These are phyloP conservation scores for Scenedesmus sp. DNA, from an alignment of 163 green algal genomes.

Conservation along the genomic window DNA sequence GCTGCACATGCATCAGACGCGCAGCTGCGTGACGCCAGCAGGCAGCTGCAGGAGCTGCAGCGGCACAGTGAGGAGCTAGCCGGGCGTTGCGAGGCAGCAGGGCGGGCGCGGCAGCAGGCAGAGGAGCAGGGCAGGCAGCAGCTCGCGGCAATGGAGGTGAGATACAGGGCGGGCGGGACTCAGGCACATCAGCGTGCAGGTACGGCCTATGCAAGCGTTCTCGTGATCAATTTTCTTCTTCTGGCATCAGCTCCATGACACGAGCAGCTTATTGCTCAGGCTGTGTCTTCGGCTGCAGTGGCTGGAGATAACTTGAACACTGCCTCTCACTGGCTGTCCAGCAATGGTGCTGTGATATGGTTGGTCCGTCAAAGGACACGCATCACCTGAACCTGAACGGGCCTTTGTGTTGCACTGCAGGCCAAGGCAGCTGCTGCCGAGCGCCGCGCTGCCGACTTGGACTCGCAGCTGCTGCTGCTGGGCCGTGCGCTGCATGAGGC, in stretches of 20 bases:
- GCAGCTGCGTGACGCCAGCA: not conserved
- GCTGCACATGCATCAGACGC: constrained; percentile 11
- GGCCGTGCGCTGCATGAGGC: constrained; percentile 56
- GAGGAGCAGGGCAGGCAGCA: constrained; percentile 11
- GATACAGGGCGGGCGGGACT: not conserved
- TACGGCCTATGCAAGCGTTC: no score
- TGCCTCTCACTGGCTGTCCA: not conserved
- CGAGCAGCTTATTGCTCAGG: no score
- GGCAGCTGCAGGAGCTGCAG: constrained; percentile 26
- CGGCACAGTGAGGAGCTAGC: not conserved
- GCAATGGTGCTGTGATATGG: not conserved
- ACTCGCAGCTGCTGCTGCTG: constrained; percentile 53
- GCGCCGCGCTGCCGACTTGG: constrained; percentile 51
- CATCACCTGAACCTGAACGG: not conserved
- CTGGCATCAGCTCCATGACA: no score
- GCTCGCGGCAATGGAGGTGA: constrained; percentile 54
- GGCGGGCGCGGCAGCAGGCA: not conserved
- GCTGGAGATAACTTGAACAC: not conserved
- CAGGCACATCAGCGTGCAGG: not conserved
- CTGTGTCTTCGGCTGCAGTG: no score
- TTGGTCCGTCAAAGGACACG: not conserved
- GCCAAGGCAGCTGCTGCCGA: constrained; percentile 46
- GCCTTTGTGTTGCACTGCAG: not conserved
- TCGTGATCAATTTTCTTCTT: no score
- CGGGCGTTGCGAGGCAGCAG: not conserved